Evolutionary conservation across 2,329 filamentous ascomycete species (phyloP).

Genomic region (Fusarium nodosum): DNA sequence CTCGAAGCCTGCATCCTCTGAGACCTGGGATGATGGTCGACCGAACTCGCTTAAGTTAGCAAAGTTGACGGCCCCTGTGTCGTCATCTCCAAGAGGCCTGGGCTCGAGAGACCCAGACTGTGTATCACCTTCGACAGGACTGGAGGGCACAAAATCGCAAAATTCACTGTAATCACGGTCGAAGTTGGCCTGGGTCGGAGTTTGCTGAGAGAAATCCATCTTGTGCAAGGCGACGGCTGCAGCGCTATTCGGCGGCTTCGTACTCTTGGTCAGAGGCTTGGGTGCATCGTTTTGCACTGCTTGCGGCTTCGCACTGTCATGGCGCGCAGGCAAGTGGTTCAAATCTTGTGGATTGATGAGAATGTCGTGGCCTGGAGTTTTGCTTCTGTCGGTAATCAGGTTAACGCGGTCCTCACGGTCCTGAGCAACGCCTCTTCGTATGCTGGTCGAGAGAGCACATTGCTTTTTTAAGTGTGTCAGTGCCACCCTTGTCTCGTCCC

Average conservation of each 20-base stretch:
- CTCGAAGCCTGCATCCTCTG: slow-evolving; percentile 58
- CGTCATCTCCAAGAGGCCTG: slow-evolving; percentile 60
- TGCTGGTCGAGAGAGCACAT: slow-evolving; percentile 36
- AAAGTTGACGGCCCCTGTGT: slow-evolving; percentile 66
- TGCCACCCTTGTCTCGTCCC: slow-evolving; percentile 48
- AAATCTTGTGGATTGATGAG: slow-evolving; percentile 13
- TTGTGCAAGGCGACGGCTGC: slow-evolving; percentile 47
- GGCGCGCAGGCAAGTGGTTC: slow-evolving; percentile 29
- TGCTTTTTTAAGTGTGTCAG: slow-evolving; percentile 49
- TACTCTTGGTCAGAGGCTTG: slow-evolving; percentile 33
- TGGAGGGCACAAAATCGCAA: slow-evolving; percentile 50
- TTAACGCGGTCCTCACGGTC: slow-evolving; percentile 36
- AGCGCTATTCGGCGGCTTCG: slow-evolving; percentile 38
- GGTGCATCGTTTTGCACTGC: slow-evolving; percentile 42
- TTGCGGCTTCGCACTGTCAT: slow-evolving; percentile 41
- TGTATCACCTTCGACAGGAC: slow-evolving; percentile 46
- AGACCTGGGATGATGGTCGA: slow-evolving; percentile 58
- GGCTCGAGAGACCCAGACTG: slow-evolving; percentile 52
- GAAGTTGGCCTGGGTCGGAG: slow-evolving; percentile 69
- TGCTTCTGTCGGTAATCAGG: slow-evolving; percentile 14
- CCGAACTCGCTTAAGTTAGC: slow-evolving; percentile 54
- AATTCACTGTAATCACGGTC: slow-evolving; percentile 68
- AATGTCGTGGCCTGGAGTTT: slow-evolving; percentile 12
- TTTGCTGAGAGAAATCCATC: slow-evolving; percentile 65
- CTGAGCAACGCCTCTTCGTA: slow-evolving; percentile 22